Evolutionary conservation across 1,284 basidiomycete genomes (phyloP), one percentile per base, ranked within the genome.

Genomic region (Ganoderma meredithae): DNA sequence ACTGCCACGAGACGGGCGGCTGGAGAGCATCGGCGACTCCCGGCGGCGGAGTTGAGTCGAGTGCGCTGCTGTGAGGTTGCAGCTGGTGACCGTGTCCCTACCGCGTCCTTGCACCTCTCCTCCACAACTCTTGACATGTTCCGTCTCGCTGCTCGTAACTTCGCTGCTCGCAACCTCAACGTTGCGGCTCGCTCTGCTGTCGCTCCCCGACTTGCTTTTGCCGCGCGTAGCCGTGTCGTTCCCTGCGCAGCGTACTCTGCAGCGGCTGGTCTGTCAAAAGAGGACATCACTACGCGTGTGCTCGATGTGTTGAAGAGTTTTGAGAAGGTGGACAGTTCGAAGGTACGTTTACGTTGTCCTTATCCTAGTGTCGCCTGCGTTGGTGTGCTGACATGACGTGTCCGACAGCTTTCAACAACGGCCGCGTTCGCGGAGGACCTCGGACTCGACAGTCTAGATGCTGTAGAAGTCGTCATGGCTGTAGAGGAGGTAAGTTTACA

Each of bases 401-500:
- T 22, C 3, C n/a, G 6, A 58, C 27, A 98, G 97, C 85, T 99
- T 75, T 84, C 90, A 19, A 72, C 89, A 39, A 80, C 89, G 19
- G 86, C 97, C 36, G 88, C 91, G 41, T 99, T 99, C 83, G 85
- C 91, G 68, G 84, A 88, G 62, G 96, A 99, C 85, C 90, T 99
- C 68, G 94, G 96, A 49, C 88, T 99, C 62, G 98, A 99, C 84
- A 98, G 96, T 77, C 85, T 99, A 78, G 98, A 99, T 81, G 90
- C 96, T 59, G 97, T 99, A 55, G 98, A 99, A 82, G 97, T 99
- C 55, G 95, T 99, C 76, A 99, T 99, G 97, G 96, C 97, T 60
- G 94, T 99, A 75, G 98, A 99, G 84, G 97, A 99, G 91, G 97
- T 95, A 10, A 49, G 47, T 4, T 80, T 56, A 83, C 67, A 43